These are phyloP conservation scores for Rhodocollybia butyracea DNA, from an alignment of 768 basidiomycete species.

Conservation along the genomic window DNA sequence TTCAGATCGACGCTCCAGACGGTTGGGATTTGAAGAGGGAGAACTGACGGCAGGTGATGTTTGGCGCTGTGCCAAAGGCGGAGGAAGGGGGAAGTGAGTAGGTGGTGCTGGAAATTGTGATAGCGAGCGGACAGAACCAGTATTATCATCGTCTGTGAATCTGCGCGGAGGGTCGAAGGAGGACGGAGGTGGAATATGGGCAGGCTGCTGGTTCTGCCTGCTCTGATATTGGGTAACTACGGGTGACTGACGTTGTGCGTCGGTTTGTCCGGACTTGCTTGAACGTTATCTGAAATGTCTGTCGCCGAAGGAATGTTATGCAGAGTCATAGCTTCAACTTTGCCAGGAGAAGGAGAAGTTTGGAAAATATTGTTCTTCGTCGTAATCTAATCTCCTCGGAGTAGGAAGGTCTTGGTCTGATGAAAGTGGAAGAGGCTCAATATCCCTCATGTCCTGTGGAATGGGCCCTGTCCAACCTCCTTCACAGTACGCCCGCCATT, in stretches of 20 bases:
- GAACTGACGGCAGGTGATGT: slow-evolving; percentile 20
- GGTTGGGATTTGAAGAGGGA: slow-evolving; percentile 1
- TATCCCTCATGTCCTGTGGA: slow-evolving; percentile 40
- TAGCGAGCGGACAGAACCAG: slow-evolving; percentile 61
- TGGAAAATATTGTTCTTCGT: background rate
- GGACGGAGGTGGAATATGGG: slow-evolving; percentile 18
- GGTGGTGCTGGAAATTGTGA: slow-evolving; percentile 75
- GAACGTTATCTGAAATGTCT: background rate
- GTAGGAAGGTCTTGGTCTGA: slow-evolving; percentile 6
- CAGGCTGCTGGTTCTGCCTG: slow-evolving; percentile 11
- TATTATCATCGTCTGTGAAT: slow-evolving; percentile 34
- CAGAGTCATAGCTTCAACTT: background rate
- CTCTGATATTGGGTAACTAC: slow-evolving; percentile 4
- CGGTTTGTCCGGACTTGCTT: background rate
- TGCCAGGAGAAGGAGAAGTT: background rate
- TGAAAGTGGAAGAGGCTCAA: slow-evolving; percentile 14
- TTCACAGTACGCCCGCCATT: slow-evolving; percentile 75
- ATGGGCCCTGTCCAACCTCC: slow-evolving; percentile 62
- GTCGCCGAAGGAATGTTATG: background rate
- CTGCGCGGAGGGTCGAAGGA: slow-evolving; percentile 34
- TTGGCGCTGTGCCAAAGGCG: slow-evolving; percentile 20
- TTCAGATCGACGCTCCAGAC: background rate
- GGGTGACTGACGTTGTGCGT: background rate
- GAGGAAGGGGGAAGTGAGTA: slow-evolving; percentile 66
- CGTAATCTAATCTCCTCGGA: background rate